Conservation (phyloP, 2,329 filamentous ascomycete species). For the Coleophoma eucalyptorum region DNA sequence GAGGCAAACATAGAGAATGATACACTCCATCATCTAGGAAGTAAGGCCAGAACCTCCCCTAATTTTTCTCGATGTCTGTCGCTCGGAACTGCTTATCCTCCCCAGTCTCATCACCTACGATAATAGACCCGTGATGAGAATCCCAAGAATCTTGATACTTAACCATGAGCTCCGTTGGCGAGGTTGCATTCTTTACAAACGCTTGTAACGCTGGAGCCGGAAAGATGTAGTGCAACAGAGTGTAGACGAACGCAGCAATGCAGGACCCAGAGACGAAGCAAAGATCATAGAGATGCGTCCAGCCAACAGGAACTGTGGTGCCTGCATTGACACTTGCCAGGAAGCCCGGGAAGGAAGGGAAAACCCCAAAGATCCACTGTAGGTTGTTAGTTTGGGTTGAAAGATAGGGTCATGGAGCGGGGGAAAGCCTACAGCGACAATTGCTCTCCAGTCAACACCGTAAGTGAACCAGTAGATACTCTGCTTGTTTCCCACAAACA, state of each 20-base stretch:
- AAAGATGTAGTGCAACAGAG: constrained; percentile 14
- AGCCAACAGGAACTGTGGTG: constrained; percentile 30
- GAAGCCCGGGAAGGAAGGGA: constrained; percentile 38
- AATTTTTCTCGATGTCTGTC: too few species aligned
- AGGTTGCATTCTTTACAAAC: constrained; percentile 4
- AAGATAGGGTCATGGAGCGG: not conserved
- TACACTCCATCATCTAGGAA: too few species aligned
- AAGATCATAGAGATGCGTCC: constrained; percentile 23
- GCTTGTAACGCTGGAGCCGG: constrained; percentile 3
- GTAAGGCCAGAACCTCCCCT: too few species aligned
- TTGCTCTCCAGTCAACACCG: constrained; percentile 8
- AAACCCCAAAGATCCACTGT: constrained; percentile 37
- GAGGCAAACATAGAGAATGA: too few species aligned
- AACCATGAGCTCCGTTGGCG: constrained; percentile 1
- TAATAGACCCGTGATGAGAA: too few species aligned
- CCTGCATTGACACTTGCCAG: constrained; percentile 32
- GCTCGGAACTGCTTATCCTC: too few species aligned
- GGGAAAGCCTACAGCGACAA: constrained; percentile 18
- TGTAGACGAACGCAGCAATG: constrained; percentile 15
- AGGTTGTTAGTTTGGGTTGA: not conserved
- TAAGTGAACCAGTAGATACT: constrained; percentile 12
- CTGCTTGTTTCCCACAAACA: constrained; percentile 21
- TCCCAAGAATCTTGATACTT: constrained; percentile 2
- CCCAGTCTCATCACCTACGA: too few species aligned
- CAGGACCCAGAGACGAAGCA: constrained; percentile 17